Conservation (phyloP, 495 filamentous ascomycete species). For the Xeromyces bisporus region DNA sequence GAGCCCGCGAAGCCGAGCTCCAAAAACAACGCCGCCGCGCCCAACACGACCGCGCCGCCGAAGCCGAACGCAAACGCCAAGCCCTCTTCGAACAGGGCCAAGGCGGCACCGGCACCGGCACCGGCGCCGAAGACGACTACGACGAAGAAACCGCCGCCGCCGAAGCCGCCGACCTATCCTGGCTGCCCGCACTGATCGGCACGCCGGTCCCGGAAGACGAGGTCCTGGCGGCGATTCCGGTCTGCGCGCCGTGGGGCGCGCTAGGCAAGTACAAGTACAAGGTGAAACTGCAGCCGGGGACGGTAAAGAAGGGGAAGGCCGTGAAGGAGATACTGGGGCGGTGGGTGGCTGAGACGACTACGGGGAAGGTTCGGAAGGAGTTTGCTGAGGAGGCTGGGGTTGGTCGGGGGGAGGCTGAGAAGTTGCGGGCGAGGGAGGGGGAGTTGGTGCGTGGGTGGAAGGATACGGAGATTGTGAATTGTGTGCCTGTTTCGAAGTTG, state of each 20-base stretch:
- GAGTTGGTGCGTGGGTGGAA: constrained; percentile 69
- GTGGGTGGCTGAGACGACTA: constrained; percentile 44
- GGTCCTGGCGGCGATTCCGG: constrained; percentile 72
- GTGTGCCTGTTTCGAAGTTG: constrained; percentile 71
- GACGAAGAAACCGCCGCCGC: constrained; percentile 34
- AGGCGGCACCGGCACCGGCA: no score
- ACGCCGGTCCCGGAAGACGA: constrained; percentile 67
- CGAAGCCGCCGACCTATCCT: constrained; percentile 31
- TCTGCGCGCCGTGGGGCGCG: constrained; percentile 82
- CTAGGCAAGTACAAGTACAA: constrained; percentile 70
- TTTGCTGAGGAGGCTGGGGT: constrained; percentile 31
- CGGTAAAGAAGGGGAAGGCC: constrained; percentile 86
- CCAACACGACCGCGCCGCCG: constrained; percentile 57
- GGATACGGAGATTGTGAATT: constrained; percentile 64
- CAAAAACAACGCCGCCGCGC: constrained; percentile 53
- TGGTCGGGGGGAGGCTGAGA: constrained; percentile 49
- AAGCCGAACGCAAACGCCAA: constrained; percentile 42
- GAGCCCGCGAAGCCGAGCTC: constrained; percentile 45
- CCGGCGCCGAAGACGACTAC: constrained; percentile 37
- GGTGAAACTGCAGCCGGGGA: constrained; percentile 79
- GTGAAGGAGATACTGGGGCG: constrained; percentile 67
- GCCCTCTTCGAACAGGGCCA: constrained; percentile 33
- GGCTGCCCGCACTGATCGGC: constrained; percentile 61
- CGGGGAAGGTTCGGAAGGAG: constrained; percentile 32
- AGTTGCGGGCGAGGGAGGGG: constrained; percentile 63